These are phyloP conservation scores for Canavalia gladiata DNA, from an alignment of 306 rosid genomes.

Conservation along the genomic window DNA sequence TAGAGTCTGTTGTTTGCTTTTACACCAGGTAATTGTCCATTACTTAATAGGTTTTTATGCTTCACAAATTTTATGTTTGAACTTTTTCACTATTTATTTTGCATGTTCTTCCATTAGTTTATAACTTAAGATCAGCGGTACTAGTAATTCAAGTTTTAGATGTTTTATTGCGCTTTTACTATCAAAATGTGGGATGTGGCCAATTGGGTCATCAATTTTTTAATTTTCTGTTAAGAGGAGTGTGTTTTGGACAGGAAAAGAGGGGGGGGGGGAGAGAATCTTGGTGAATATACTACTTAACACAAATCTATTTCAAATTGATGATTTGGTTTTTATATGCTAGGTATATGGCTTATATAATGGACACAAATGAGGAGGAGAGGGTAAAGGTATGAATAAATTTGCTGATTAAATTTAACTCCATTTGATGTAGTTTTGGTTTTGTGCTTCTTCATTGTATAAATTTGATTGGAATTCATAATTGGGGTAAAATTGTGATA, in stretches of 20 bases:
- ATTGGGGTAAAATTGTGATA: constrained; percentile 33
- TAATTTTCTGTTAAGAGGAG: not conserved
- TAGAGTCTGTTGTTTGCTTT: not conserved
- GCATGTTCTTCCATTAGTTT: not conserved
- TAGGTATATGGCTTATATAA: constrained; percentile 99
- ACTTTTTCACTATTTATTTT: constrained; percentile 14
- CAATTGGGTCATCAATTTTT: not conserved
- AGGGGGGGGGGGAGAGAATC: not conserved
- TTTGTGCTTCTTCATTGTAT: constrained; percentile 16
- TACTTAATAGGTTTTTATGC: not conserved
- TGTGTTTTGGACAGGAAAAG: not conserved
- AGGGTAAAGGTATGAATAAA: constrained; percentile 75
- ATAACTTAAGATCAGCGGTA: not conserved
- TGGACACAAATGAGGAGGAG: constrained; percentile 99
- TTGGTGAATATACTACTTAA: constrained; percentile 6
- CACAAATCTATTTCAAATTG: constrained; percentile 35
- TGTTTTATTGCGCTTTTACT: not conserved
- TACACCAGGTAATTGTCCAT: not conserved
- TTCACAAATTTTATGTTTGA: not conserved
- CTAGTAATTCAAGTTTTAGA: not conserved
- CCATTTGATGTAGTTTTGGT: constrained; percentile 19
- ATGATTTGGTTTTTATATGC: constrained; percentile 43
- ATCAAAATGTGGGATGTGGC: not conserved
- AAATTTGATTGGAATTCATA: constrained; percentile 36
- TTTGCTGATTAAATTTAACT: constrained; percentile 22